phyloP scores from a whole-genome alignment of 1,139 yeast genomes.

The Kurtzmaniella natalensis region DNA sequence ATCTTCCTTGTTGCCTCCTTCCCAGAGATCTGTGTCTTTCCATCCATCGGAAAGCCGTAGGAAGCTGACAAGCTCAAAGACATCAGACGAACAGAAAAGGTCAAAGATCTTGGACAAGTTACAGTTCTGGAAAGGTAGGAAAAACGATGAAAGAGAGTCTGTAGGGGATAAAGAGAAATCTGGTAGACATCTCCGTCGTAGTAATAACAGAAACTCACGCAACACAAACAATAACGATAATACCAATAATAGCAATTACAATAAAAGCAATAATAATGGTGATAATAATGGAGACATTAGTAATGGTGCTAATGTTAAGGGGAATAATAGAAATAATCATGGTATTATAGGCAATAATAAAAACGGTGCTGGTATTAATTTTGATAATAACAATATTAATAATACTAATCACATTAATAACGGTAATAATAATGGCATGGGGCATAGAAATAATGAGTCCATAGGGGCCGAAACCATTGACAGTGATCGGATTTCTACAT shows the following conservation, averaged over 20 bases:
- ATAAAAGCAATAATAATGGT: background rate
- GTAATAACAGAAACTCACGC: too few species aligned
- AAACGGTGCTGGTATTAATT: background rate
- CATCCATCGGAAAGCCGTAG: slow-evolving; percentile 23
- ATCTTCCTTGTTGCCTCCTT: slow-evolving; percentile 15
- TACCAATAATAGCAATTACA: background rate
- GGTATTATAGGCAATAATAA: background rate
- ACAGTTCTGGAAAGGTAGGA: slow-evolving; percentile 39
- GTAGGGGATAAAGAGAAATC: too few species aligned
- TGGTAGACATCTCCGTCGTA: too few species aligned
- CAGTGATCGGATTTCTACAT: too few species aligned
- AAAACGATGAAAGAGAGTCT: slow-evolving; percentile 1
- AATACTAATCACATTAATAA: too few species aligned
- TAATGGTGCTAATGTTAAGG: background rate
- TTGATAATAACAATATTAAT: too few species aligned
- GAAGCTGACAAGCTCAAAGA: slow-evolving; percentile 11
- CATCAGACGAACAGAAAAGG: slow-evolving; percentile 16
- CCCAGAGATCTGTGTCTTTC: slow-evolving; percentile 32
- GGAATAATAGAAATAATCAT: background rate
- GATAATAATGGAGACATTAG: background rate
- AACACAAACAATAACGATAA: background rate
- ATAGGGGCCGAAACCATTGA: too few species aligned
- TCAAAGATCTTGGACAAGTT: slow-evolving; percentile 30
- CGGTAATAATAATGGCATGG: background rate
- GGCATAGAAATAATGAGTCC: too few species aligned